phyloP scores from a whole-genome alignment of 75 land plant species.

The Pinus albicaulis region DNA sequence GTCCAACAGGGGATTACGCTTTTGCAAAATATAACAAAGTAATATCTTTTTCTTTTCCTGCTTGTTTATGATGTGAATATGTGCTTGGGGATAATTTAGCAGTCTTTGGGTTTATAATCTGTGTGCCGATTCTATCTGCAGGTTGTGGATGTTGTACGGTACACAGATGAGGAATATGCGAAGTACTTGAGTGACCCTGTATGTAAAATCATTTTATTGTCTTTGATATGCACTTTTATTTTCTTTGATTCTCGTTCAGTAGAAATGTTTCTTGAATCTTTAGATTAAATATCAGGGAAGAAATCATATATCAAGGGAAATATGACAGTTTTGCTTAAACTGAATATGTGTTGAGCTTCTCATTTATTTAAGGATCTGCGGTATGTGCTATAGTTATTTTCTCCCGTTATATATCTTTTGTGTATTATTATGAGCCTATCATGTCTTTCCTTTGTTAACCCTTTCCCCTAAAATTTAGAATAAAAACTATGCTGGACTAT shows the following conservation, averaged over 20 bases:
- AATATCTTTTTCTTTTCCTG: conserved; percentile 5
- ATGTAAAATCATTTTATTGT: conserved; percentile 29
- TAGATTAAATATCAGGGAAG: neutral
- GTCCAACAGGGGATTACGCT: conserved; percentile 87
- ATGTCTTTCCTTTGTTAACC: too few species aligned
- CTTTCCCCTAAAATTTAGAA: too few species aligned
- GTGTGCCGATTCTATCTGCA: conserved; percentile 32
- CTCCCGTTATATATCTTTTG: too few species aligned
- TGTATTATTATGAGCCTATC: too few species aligned
- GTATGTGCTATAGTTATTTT: too few species aligned
- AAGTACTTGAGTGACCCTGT: conserved; percentile 77
- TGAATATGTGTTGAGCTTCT: too few species aligned
- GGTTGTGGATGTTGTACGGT: conserved; percentile 79
- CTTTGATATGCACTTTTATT: neutral
- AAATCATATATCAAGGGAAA: neutral
- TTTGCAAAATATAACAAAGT: conserved; percentile 98
- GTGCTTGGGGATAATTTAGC: neutral
- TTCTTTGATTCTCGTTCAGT: conserved; percentile 1
- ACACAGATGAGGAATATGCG: conserved; percentile 97
- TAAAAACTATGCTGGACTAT: too few species aligned
- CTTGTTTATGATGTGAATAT: neutral
- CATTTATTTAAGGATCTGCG: too few species aligned
- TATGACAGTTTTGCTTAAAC: too few species aligned
- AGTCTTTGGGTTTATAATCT: neutral
- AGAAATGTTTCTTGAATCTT: neutral